Conservation (phyloP, 2,329 filamentous ascomycete species). For the Acephala macrosclerotiorum region DNA sequence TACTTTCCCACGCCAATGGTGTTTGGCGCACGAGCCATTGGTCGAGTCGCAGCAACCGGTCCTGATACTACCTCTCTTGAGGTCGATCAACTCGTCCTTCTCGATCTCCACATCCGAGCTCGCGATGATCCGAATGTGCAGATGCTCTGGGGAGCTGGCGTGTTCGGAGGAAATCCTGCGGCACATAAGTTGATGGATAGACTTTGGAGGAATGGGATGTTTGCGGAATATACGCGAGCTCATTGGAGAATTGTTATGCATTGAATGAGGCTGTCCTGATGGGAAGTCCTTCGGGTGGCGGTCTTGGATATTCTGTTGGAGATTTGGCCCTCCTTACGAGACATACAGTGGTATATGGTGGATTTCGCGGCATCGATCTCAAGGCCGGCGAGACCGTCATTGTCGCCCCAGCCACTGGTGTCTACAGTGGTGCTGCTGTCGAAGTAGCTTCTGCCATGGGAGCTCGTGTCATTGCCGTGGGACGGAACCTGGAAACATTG, state of each 20-base stretch:
- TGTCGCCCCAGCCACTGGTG: slow-evolving; percentile 54
- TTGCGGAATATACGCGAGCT: slow-evolving; percentile 46
- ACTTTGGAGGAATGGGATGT: slow-evolving; percentile 45
- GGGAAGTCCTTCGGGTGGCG: slow-evolving; percentile 19
- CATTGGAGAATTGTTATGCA: slow-evolving; percentile 47
- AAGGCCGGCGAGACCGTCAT: slow-evolving; percentile 54
- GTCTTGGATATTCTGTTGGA: slow-evolving; percentile 27
- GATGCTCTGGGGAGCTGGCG: slow-evolving; percentile 44
- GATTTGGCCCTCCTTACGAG: slow-evolving; percentile 16
- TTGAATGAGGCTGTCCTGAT: slow-evolving; percentile 45
- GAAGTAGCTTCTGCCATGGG: slow-evolving; percentile 55
- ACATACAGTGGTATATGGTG: slow-evolving; percentile 52
- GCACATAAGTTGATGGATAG: slow-evolving; percentile 42
- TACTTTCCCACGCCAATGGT: slow-evolving; percentile 43
- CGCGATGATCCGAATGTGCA: slow-evolving; percentile 45
- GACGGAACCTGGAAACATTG: slow-evolving; percentile 50
- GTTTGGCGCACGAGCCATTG: slow-evolving; percentile 43
- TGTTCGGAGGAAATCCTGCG: slow-evolving; percentile 35
- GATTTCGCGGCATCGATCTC: slow-evolving; percentile 51
- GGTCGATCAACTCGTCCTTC: slow-evolving; percentile 46
- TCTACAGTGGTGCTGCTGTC: slow-evolving; percentile 53
- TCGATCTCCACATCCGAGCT: slow-evolving; percentile 45
- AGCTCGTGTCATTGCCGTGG: slow-evolving; percentile 56
- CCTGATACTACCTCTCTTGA: slow-evolving; percentile 44
- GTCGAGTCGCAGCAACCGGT: slow-evolving; percentile 45